phyloP scores from a whole-genome alignment of 1,284 basidiomycete species.

The Agaricales sp. region DNA sequence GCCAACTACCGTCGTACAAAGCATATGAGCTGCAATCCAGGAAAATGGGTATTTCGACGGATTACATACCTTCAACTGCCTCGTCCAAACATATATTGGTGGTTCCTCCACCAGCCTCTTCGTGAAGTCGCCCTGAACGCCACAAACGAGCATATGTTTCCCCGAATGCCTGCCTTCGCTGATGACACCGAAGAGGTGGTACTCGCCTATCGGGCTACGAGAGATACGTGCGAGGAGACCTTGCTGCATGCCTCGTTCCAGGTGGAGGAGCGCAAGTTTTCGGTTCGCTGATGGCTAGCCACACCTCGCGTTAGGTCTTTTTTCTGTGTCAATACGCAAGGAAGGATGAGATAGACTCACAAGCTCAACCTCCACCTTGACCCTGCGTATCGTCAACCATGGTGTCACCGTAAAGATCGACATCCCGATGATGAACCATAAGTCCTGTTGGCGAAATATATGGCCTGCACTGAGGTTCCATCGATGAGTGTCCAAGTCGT shows the following conservation, averaged over 20 bases:
- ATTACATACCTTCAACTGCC: not conserved
- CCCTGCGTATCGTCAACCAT: not conserved
- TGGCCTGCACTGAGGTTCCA: not conserved
- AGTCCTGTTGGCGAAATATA: not conserved
- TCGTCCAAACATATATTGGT: not conserved
- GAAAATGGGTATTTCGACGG: not conserved
- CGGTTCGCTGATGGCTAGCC: not conserved
- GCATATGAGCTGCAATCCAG: not conserved
- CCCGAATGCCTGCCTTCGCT: not conserved
- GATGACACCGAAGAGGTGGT: not conserved
- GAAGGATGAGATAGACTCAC: not conserved
- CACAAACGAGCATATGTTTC: not conserved
- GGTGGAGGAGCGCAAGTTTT: not conserved
- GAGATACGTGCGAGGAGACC: not conserved
- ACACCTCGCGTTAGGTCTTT: too few relatives aligned
- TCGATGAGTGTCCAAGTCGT: not conserved
- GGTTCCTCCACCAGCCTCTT: not conserved
- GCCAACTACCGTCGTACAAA: conserved; percentile 46
- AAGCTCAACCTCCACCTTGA: not conserved
- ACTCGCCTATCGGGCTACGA: not conserved
- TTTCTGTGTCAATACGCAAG: not conserved
- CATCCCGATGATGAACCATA: not conserved
- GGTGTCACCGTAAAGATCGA: not conserved
- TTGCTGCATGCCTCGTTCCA: not conserved
- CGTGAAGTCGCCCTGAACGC: not conserved